Evolutionary conservation across 1,284 basidiomycete genomes (phyloP).

Genomic region (Cryptococcus hybrid): DNA sequence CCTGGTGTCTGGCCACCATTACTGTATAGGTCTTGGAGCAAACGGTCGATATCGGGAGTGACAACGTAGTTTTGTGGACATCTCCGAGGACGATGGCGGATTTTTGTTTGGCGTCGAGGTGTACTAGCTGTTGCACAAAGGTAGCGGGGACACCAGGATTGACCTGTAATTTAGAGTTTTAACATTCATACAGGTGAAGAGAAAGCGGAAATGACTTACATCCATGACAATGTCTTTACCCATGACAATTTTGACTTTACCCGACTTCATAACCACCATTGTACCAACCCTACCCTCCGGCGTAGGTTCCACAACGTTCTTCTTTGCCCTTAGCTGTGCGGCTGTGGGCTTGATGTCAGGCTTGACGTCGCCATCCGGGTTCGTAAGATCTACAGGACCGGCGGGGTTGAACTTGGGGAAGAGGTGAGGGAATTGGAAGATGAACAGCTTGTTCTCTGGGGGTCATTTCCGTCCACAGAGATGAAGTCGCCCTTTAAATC

Average conservation of each 20-base stretch:
- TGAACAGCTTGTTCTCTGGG: conserved; percentile 69
- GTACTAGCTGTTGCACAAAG: conserved; percentile 59
- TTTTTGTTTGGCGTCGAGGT: conserved; percentile 48
- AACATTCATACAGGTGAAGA: neutral
- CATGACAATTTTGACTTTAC: conserved; percentile 81
- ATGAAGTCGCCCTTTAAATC: conserved; percentile 81
- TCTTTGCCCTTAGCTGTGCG: conserved; percentile 17
- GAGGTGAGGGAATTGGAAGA: conserved; percentile 89
- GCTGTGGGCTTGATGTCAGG: conserved; percentile 34
- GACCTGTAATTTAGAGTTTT: conserved; percentile 56
- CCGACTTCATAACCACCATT: conserved; percentile 77
- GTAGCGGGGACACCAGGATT: conserved; percentile 78
- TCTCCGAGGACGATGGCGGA: conserved; percentile 72
- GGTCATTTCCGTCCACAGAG: conserved; percentile 40
- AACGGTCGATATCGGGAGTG: conserved; percentile 76
- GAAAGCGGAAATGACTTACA: conserved; percentile 54
- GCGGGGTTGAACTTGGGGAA: conserved; percentile 68
- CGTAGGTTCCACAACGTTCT: conserved; percentile 31
- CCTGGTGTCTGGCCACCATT: conserved; percentile 46
- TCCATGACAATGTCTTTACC: conserved; percentile 75
- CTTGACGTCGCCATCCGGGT: conserved; percentile 29
- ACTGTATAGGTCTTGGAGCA: conserved; percentile 67
- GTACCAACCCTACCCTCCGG: conserved; percentile 76
- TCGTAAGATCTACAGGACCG: conserved; percentile 22
- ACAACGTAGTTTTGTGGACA: conserved; percentile 81